Percentiles rank a stretch among this genome's conserved stretches.
Conservation (phyloP, 2,329 filamentous ascomycete genomes). For the Colletotrichum brevisporum region DNA sequence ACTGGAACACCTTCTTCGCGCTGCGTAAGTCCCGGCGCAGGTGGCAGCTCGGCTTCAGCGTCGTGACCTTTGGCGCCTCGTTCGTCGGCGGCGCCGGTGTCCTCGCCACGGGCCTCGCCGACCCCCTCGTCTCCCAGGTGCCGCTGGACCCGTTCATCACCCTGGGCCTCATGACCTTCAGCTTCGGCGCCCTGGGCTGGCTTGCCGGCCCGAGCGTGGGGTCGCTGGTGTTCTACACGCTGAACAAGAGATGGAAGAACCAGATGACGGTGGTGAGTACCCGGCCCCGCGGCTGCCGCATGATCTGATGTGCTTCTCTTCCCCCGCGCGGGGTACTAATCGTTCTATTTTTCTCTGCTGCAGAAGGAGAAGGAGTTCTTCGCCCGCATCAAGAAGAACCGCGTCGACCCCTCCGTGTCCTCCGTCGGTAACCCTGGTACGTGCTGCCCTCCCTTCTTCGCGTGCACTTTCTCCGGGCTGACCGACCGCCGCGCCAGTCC, state of each 20-base stretch:
- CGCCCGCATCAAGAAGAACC: slow-evolving; percentile 88
- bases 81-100: slow-evolving; percentile 75
- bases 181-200: slow-evolving; percentile 88
- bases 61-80: slow-evolving; percentile 73
- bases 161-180: slow-evolving; percentile 83
- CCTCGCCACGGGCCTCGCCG: slow-evolving; percentile 79
- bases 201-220: slow-evolving; percentile 87
- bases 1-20: slow-evolving; percentile 95
- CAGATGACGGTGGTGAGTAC: slow-evolving; percentile 78
- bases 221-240: slow-evolving; percentile 81
- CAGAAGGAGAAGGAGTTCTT: slow-evolving; percentile 97
- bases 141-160: slow-evolving; percentile 91
- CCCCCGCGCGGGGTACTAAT: too few species aligned
- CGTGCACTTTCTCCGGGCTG: not conserved
- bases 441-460: slow-evolving; percentile 37
- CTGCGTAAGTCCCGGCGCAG: slow-evolving; percentile 88
- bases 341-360: not conserved
- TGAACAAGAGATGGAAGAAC: slow-evolving; percentile 78
- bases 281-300: not conserved
- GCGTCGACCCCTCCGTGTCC: slow-evolving; percentile 90
- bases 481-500: slow-evolving; percentile 64
- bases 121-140: slow-evolving; percentile 77
- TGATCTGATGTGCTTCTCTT: not conserved
- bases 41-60: slow-evolving; percentile 84
- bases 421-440: slow-evolving; percentile 87